Base-by-base conservation (phyloP, 2,329 filamentous ascomycete species). In the Penicillium sp. region DNA sequence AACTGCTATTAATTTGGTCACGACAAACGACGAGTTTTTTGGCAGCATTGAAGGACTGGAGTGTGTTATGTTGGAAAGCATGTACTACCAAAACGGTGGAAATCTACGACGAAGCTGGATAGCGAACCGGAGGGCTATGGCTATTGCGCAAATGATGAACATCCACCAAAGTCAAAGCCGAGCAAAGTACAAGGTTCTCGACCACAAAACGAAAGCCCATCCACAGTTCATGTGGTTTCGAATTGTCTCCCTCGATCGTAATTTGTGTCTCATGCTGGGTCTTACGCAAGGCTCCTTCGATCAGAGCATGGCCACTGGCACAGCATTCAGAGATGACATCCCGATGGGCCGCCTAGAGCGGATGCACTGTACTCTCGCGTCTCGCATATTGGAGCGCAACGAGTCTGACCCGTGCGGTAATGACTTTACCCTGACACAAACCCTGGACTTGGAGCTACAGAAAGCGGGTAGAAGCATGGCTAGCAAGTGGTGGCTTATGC, bases 341-440 rank as follows among this genome's bases (percentile, higher is more conserved):
- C 17, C 63, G n/a, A 70, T 73, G 37, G 81, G 82, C 41, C 73
- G 67, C 3, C 72, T 85, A n/a, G 79, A 81, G 56, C 78, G 77
- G 56, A 69, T 76, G 0, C 80, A 83, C 56, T 75, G 76, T 1
- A 68, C 75, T 3, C 72, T 81, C 7, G 73, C 75, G 0, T 76
- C 75, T 2, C 75, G 74, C 17, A 79, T 85, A 42, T 75, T 61
- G 27, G 33, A 59, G 41, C 59, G 56, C 13, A 61, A 61, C 42
- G 48, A 59, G 53, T 54, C 49, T 29, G 17, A 47, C 31, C 17
- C 29, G 29, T 31, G 29, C 29, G 29, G 12, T 7, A 75, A 81
- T 51, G 75, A 56, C 47, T 29, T 31, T 21, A 79, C 8, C 81
- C 83, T 56, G 62, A 71, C 47, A 2, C 48, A 43, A 4, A 51